Base-by-base conservation (phyloP, 192 early-diverging fungal genomes). In the Backusella luteola region DNA sequence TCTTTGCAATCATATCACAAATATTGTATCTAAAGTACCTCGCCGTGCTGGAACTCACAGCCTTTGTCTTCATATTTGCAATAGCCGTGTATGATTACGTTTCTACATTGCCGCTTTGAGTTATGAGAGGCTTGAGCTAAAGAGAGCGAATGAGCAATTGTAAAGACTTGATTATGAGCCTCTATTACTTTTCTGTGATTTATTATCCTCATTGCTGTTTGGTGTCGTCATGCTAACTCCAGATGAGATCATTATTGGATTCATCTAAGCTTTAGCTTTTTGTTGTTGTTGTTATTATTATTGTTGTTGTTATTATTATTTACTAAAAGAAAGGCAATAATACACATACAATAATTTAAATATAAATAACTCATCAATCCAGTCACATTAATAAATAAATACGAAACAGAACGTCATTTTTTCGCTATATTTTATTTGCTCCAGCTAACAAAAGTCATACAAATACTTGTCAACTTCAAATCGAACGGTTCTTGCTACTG, bases 401-500 rank as follows among this genome's bases (percentile, higher is more conserved):
- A 56, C 21, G 53, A 56, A 56, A 56, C 53, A 63, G 23, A 63
- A 29, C 56, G 56, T 63, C 56, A 63, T 29, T 12, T 29, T 21
- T 29, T 29, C 38, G 38, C 38, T 39, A 12, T 38, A 21, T 29
- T 29, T 63, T 29, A 63, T 29, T 29, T 63, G 42, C 15, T 17
- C 15, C 35, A 23, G 11, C 26, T 75, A 75, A 34, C 66, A 44
- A 38, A 88, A 89, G 77, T 94, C 90, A 79, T 91, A 90, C 3
- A 96, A 85, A 73, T 91, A 99, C 63, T 93, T 91, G 38, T 90
- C 89, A 71, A 99, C 84, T 32, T 97, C 94, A 86, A 98, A 98
- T 67, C 89, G 85, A 17, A 98, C 90, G 59, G 89, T 89, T 49
- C 88, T 88, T 4, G 93, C 90, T 6, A 99, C 85, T 0, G 79